Base-by-base conservation (phyloP, 805 yeast species). In the Pichia pseudocactophila region DNA sequence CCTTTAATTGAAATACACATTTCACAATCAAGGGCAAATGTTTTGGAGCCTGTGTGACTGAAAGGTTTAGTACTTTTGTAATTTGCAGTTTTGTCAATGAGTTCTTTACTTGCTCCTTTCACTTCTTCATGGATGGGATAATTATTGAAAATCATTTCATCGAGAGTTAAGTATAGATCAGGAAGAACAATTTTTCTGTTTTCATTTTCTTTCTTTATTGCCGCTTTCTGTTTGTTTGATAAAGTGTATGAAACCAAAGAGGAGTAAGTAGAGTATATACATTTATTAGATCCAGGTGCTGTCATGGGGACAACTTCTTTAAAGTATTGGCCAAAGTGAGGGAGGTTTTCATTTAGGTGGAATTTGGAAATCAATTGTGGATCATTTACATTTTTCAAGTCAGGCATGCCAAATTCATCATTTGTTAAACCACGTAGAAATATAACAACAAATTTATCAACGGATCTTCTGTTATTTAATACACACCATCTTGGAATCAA, bases 21-120 rank as follows among this genome's bases (percentile, higher is more conserved):
- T 62, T 90, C 98, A 67, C 98, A 92, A 62, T 90, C 98, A 16
- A 92, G 50, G 0, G 95, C 92, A 63, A 76, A 86, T 0, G 82
- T 75, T 43, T 70, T 78, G 0, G 82, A 71, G 0, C 79, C 80
- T 9, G 68, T 78, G 47, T 76, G 80, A 1, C 71, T 74, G 46
- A 76, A 73, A 1, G 55, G 42, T 12, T 32, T 49, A 0, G 95
- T 82, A 34, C 74, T 74, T 1, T 65, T 70, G 80, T 82, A 82
- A 22, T 50, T 46, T 1, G 52, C 54, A 1, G 52, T 46, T n/a
- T 51, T 41, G 4, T 42, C 39, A 9, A 51, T 37, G 34, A 51
- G 35, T 30, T 44, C 54, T 3, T 39, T 35, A 1, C 55, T 50
- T 3, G 54, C 56, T 20, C 53, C 62, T 30, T 41, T 47, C 9